Evolutionary conservation across 2,329 filamentous ascomycete genomes (phyloP).

Genomic region (Sphaerostilbella broomeana): DNA sequence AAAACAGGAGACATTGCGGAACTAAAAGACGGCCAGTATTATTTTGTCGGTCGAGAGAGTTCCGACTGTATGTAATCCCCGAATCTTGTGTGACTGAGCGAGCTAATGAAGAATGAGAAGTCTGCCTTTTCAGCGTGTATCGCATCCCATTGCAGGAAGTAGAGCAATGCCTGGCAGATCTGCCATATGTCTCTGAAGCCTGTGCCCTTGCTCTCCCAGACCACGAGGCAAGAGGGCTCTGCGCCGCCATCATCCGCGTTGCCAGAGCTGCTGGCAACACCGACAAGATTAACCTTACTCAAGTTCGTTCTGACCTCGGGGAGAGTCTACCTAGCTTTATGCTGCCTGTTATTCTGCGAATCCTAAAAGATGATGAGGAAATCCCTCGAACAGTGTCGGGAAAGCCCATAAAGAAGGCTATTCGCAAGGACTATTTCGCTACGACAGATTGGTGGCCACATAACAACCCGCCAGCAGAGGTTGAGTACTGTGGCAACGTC

Average conservation of each 20-base stretch:
- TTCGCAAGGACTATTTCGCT: neutral
- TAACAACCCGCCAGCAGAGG: slow-evolving; percentile 1
- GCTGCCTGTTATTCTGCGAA: neutral
- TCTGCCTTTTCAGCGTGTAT: neutral
- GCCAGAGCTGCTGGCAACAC: too few species aligned
- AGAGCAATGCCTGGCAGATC: neutral
- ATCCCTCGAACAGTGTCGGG: neutral
- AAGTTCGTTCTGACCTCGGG: neutral
- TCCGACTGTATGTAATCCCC: neutral
- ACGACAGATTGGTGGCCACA: neutral
- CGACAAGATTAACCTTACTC: neutral
- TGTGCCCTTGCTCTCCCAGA: neutral
- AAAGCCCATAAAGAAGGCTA: neutral
- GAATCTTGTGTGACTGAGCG: neutral
- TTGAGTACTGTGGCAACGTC: too few species aligned
- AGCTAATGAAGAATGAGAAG: too few species aligned
- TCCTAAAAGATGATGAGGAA: neutral
- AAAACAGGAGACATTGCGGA: neutral
- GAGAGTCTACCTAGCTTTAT: neutral
- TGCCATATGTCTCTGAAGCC: slow-evolving; percentile 2
- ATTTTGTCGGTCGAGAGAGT: neutral
- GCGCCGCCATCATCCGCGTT: neutral
- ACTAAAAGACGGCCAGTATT: neutral
- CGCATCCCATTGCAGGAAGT: neutral
- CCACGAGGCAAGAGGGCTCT: neutral